Conservation (phyloP, 352 stramenopile species). For the Thalassiosira livingstoniorum region DNA sequence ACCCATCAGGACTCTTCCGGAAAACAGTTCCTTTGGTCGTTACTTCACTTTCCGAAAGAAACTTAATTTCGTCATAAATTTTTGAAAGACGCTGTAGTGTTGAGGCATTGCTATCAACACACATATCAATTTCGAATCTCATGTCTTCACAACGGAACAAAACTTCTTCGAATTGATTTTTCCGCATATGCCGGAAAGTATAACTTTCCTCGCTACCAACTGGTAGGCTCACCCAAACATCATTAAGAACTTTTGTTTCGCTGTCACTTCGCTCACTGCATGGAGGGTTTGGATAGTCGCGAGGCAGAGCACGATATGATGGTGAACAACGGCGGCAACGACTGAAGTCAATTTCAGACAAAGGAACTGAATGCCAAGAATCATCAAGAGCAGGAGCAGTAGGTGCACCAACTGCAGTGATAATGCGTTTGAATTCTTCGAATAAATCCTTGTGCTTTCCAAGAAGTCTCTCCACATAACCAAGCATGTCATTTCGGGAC, state of each 20-base stretch:
- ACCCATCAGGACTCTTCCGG: conserved; percentile 29
- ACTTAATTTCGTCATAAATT: conserved; percentile 80
- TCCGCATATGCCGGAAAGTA: conserved; percentile 96
- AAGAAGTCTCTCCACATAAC: conserved; percentile 86
- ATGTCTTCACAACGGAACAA: conserved; percentile 99
- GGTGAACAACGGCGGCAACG: conserved; percentile 81
- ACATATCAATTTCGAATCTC: conserved; percentile 95
- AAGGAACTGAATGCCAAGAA: conserved; percentile 85
- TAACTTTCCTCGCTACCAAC: conserved; percentile 98
- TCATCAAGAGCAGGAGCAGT: conserved; percentile 75
- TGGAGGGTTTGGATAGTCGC: conserved; percentile 96
- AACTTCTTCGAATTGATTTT: conserved; percentile 99
- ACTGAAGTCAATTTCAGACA: conserved; percentile 87
- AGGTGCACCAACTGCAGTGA: conserved; percentile 68
- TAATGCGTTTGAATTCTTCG: conserved; percentile 88
- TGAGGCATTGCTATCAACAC: conserved; percentile 96
- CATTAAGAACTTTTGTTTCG: conserved; percentile 93
- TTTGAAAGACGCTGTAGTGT: conserved; percentile 95
- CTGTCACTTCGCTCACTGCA: conserved; percentile 93
- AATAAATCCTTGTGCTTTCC: conserved; percentile 88
- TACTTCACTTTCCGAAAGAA: conserved; percentile 55
- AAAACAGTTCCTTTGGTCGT: conserved; percentile 32
- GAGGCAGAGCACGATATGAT: conserved; percentile 94
- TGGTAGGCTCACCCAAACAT: conserved; percentile 97
- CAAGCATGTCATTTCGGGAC: conserved; percentile 87